Base-by-base conservation (phyloP, 148 eudicot species). In the Arctostaphylos glauca region DNA sequence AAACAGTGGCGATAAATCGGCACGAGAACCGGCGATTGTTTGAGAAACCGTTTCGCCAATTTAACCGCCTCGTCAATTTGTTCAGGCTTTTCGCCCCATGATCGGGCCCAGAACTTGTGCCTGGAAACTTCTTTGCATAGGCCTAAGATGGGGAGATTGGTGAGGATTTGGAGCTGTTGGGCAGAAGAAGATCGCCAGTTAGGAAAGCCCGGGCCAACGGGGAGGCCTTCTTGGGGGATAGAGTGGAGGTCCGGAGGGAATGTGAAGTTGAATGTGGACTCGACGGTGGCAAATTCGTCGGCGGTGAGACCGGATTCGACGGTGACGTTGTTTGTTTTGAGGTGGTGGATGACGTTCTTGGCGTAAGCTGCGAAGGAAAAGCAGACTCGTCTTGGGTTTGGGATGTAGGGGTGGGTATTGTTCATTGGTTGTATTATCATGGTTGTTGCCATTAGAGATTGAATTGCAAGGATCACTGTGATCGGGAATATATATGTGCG, bases 221-320 rank as follows among this genome's bases (percentile, higher is more conserved):
- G 96, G 3, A 94, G 89, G 73, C 96, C 96, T 64, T 89, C 92
- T 0, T 84, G 87, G 80, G 93, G 93, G 3, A 94, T 88, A 2
- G 90, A 66, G 3, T 91, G 92, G 62, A 94, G 91, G 87, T 94
- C 98, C 5, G 98, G 92, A 4, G 98, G 98, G 77, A 93, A 94
- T 4, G 86, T 77, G 83, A 91, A 87, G 4, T 25, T 13, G 52
- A 91, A 86, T 1, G 83, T 8, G 13, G 90, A 82, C 84, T 94
- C 98, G 10, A 90, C 80, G 74, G 89, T 48, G 14, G 90, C 13
- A 78, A 94, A 83, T 80, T 92, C 96, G 5, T 74, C 55, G 14
- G 84, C 89, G 16, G 92, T 70, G 7, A 94, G 89, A 31, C 94
- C 98, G 46, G 93, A 84, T 41, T 85, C 82, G 18, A 75, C 75